A percentile compares a stretch with the other conserved stretches of the same genome.
These are phyloP conservation scores for Podospora pseudoanserina DNA, from an alignment of 495 filamentous ascomycete species.

Conservation along the genomic window DNA sequence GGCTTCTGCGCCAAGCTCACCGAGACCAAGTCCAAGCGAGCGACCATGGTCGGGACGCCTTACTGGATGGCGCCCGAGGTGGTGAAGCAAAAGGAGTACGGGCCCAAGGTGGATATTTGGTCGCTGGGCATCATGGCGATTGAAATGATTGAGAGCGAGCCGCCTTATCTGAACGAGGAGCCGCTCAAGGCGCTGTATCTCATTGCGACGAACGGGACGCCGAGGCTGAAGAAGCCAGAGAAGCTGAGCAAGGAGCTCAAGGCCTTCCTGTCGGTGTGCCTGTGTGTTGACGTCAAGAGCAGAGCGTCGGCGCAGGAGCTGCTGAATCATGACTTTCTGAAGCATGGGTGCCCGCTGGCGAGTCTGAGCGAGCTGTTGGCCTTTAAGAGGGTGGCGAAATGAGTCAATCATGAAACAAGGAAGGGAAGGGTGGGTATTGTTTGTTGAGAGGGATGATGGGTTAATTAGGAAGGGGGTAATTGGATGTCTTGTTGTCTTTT, in stretches of 20 bases:
- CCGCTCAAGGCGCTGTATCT: slow-evolving; percentile 94
- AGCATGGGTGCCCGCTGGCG: slow-evolving; percentile 71
- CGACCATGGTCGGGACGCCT: slow-evolving; percentile 97
- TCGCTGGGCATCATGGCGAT: slow-evolving; percentile 99
- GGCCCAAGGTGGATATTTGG: slow-evolving; percentile 98
- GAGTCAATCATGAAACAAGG: slow-evolving; percentile 25
- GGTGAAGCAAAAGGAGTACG: slow-evolving; percentile 98
- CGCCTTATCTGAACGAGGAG: slow-evolving; percentile 96
- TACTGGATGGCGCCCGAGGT: slow-evolving; percentile 99
- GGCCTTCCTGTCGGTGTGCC: slow-evolving; percentile 88
- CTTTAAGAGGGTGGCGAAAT: slow-evolving; percentile 58
- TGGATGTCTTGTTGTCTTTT: not conserved
- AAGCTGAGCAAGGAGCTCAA: slow-evolving; percentile 96
- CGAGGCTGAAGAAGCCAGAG: slow-evolving; percentile 93
- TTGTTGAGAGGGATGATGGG: not conserved
- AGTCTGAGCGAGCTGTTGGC: slow-evolving; percentile 82
- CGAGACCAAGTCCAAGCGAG: slow-evolving; percentile 92
- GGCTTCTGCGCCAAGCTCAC: slow-evolving; percentile 99
- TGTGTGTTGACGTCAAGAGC: slow-evolving; percentile 94
- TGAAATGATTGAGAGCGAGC: slow-evolving; percentile 99
- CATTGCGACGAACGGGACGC: slow-evolving; percentile 96
- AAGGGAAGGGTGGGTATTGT: not conserved
- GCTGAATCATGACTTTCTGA: slow-evolving; percentile 72
- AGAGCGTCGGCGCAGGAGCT: slow-evolving; percentile 88
- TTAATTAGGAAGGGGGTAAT: not conserved